These are phyloP conservation scores for Linnemannia schmuckeri DNA, from an alignment of 192 early-diverging fungal genomes.

Conservation along the genomic window DNA sequence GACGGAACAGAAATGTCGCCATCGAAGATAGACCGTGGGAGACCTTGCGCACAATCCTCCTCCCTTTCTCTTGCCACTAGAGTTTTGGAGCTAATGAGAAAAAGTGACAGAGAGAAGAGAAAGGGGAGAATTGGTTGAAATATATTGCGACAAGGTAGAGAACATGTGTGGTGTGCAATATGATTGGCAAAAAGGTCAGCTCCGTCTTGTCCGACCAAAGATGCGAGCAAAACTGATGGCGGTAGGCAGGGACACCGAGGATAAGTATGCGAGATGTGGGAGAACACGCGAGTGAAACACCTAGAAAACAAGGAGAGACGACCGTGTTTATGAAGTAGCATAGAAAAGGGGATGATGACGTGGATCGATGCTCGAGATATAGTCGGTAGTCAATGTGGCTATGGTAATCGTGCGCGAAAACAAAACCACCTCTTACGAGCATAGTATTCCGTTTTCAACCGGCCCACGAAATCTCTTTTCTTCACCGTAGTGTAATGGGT, in stretches of 20 bases:
- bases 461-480: background rate
- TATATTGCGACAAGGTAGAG: background rate
- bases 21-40: background rate
- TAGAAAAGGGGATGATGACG: background rate
- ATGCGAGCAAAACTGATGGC: background rate
- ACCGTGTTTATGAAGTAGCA: no score
- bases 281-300: background rate
- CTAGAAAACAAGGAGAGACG: background rate
- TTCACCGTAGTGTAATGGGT: background rate
- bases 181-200: background rate
- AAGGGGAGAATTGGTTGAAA: no score
- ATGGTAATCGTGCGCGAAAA: background rate
- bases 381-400: background rate
- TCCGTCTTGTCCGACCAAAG: background rate
- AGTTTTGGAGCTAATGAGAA: background rate
- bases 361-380: background rate
- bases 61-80: background rate
- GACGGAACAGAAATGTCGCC: background rate
- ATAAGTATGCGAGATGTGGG: background rate
- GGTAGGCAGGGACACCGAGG: background rate
- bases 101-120: background rate
- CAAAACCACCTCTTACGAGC: background rate
- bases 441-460: background rate
- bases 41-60: constrained; percentile 1
- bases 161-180: background rate